These are phyloP conservation scores for Fusarium nelsonii DNA, from an alignment of 2,329 filamentous ascomycete genomes.

Conservation along the genomic window DNA sequence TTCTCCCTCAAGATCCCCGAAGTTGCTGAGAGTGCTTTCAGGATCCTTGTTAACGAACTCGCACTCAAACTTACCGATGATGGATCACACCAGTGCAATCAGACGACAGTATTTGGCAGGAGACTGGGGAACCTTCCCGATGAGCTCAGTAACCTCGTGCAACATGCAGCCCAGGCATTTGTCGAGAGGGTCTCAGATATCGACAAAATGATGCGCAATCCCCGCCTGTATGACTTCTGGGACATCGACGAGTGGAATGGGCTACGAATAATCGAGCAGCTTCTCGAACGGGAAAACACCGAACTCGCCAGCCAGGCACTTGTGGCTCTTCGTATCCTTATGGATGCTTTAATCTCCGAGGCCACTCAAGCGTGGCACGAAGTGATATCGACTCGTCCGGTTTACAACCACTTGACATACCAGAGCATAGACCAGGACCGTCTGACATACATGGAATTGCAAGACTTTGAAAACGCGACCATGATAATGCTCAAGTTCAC, in stretches of 20 bases:
- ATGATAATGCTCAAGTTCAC: constrained; percentile 32
- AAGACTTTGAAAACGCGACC: constrained; percentile 43
- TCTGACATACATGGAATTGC: constrained; percentile 53
- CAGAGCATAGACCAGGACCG: constrained; percentile 52
- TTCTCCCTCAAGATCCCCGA: constrained; percentile 58
- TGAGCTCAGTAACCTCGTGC: constrained; percentile 66
- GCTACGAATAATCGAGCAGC: constrained; percentile 44
- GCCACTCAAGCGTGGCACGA: constrained; percentile 37
- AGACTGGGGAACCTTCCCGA: constrained; percentile 63
- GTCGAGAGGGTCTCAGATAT: constrained; percentile 58
- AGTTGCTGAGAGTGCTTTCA: constrained; percentile 64
- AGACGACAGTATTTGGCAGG: constrained; percentile 60
- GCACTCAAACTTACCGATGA: constrained; percentile 60
- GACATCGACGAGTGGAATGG: constrained; percentile 53
- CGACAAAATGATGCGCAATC: constrained; percentile 51
- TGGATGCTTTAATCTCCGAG: constrained; percentile 34
- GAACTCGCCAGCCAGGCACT: constrained; percentile 25
- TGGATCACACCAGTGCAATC: constrained; percentile 5
- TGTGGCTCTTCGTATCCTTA: constrained; percentile 38
- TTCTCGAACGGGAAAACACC: constrained; percentile 39
- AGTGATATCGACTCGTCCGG: neutral
- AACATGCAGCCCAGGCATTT: constrained; percentile 69
- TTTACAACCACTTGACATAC: neutral
- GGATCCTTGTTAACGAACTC: constrained; percentile 72
- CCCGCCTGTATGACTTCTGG: constrained; percentile 50